Percentiles rank a stretch among this genome's conserved stretches.
These are phyloP conservation scores for Nicotiana undulata DNA, from an alignment of 257 asterid genomes.

Conservation along the genomic window DNA sequence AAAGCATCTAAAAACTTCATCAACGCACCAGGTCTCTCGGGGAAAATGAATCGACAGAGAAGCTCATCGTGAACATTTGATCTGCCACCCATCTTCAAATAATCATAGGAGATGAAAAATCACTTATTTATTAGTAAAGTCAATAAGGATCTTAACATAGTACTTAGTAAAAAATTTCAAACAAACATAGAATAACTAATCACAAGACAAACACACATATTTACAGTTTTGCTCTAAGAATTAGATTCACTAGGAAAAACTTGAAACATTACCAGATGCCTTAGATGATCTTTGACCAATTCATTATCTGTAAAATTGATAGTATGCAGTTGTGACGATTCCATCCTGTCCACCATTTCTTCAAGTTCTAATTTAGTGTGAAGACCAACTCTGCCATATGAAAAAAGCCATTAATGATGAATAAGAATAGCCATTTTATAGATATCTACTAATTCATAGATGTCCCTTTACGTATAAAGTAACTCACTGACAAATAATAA, in stretches of 20 bases:
- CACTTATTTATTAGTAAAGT: neutral
- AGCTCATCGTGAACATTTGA: slow-evolving; percentile 67
- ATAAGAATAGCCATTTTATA: too few relatives aligned
- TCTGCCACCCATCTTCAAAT: slow-evolving; percentile 82
- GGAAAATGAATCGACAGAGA: slow-evolving; percentile 81
- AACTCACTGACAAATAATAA: neutral
- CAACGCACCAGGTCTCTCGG: slow-evolving; percentile 83
- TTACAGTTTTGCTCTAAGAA: neutral
- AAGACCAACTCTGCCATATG: slow-evolving; percentile 59
- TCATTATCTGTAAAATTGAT: slow-evolving; percentile 69
- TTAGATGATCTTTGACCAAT: slow-evolving; percentile 83
- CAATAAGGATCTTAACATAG: neutral
- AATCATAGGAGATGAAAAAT: neutral
- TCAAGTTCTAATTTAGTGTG: slow-evolving; percentile 63
- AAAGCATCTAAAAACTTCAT: slow-evolving; percentile 76
- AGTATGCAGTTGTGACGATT: slow-evolving; percentile 48
- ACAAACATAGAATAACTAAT: neutral
- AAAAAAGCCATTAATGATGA: neutral
- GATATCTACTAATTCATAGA: neutral
- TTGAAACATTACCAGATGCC: slow-evolving; percentile 67
- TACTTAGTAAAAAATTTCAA: neutral
- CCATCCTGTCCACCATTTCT: slow-evolving; percentile 57
- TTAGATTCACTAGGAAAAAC: too few relatives aligned
- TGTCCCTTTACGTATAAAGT: neutral
- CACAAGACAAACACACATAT: neutral